Conservation (phyloP, 78 protist genomes). For the Tieghemostelium lacteum region DNA sequence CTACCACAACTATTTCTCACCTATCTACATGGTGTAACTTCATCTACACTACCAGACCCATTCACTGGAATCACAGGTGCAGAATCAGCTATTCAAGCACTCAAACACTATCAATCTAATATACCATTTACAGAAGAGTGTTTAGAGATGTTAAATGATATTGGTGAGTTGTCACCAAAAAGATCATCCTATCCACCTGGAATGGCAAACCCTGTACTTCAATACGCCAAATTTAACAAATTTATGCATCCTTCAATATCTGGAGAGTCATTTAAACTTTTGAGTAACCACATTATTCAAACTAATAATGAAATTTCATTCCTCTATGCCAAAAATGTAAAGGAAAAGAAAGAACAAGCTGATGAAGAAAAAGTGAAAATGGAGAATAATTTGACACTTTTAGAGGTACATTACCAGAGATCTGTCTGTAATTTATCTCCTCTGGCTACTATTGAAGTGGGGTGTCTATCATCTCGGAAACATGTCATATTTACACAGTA, state of each 20-base stretch:
- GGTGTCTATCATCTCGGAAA: no score
- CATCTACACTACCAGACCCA: conserved; percentile 3
- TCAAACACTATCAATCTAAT: background rate
- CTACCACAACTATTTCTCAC: background rate
- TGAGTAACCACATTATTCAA: no score
- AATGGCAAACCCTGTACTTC: background rate
- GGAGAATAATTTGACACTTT: background rate
- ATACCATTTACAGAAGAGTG: background rate
- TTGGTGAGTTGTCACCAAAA: background rate
- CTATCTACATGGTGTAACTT: background rate
- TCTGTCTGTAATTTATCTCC: background rate
- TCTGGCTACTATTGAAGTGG: no score
- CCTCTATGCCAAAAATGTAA: background rate
- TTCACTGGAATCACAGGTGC: background rate
- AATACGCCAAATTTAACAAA: background rate
- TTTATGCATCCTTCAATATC: background rate
- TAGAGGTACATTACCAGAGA: background rate
- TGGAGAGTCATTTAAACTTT: background rate
- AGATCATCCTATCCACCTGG: background rate
- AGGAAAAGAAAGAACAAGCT: no score
- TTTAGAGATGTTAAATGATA: background rate
- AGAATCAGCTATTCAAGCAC: background rate
- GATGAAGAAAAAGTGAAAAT: no score
- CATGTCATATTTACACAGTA: no score
- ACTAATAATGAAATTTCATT: background rate